Conservation (phyloP, 169 alveolate species). For the Plasmodium vinckei region DNA sequence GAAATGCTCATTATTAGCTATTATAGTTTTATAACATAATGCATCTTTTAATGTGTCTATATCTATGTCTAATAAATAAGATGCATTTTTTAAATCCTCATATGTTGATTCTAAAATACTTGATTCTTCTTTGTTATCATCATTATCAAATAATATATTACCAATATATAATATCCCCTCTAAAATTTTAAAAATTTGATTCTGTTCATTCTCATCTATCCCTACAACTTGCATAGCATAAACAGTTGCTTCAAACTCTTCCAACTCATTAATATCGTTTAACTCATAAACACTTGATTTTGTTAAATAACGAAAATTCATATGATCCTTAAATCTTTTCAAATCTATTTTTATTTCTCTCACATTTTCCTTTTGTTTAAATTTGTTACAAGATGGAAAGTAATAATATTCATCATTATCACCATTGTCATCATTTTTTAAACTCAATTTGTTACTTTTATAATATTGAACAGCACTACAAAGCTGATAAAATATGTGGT, state of each 20-base stretch:
- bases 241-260: conserved; percentile 88
- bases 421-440: background rate
- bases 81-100: conserved; percentile 79
- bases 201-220: conserved; percentile 86
- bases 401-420: conserved; percentile 55
- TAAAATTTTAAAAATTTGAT: conserved; percentile 84
- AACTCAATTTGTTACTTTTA: background rate
- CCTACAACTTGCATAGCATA: conserved; percentile 92
- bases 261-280: conserved; percentile 89
- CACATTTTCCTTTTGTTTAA: conserved; percentile 34
- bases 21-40: conserved; percentile 83
- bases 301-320: conserved; percentile 74
- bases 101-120: conserved; percentile 76
- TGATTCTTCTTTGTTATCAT: conserved; percentile 82
- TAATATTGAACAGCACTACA: conserved; percentile 88
- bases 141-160: conserved; percentile 89
- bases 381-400: conserved; percentile 64
- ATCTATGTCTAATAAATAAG: conserved; percentile 81
- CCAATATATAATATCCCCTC: conserved; percentile 92
- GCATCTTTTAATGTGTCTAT: conserved; percentile 79
- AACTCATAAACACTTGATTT: conserved; percentile 83
- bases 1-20: conserved; percentile 84
- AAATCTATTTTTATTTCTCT: conserved; percentile 39
- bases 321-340: conserved; percentile 73
- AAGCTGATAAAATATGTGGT: conserved; percentile 97